Evolutionary conservation across 805 yeast genomes (phyloP), one percentile per base, ranked within the genome.

Genomic region (Yarrowia sp.): DNA sequence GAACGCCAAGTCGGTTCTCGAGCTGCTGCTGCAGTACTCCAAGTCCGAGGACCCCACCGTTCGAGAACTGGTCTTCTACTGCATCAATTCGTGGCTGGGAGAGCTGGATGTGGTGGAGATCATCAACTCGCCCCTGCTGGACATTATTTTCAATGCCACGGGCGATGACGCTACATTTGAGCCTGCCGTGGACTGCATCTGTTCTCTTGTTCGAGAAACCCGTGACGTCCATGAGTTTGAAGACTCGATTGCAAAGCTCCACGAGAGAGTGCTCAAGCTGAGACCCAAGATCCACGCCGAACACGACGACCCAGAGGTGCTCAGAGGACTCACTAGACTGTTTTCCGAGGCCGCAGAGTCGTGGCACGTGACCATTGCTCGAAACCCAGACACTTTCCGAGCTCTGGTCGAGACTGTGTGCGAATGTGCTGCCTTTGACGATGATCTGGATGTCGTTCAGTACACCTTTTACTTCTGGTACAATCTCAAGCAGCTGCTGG

Each of bases 401-500:
- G 89, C 90, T 1, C 79, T 95, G 73, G 93, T 93, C 19, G 87
- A 86, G 68, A 86, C 91, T 7, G 77, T 94, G 24, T 81, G 92
- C 52, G 86, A 87, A 70, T 85, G 93, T 70, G 83, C 96, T 30
- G 82, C 87, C 46, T 86, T 86, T 71, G 91, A 89, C 61, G 88
- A 88, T 60, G 98, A 94, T 77, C 83, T 94, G 74, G 98, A 94
- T 73, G 86, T 92, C 67, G 94, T 92, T 24, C 88, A 90, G 76
- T 92, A 90, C 76, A 90, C 98, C 0, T 95, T 95, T 78, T 87
- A 91, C 72, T 95, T 95, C 77, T 93, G 99, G 97, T 92, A 88
- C 75, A 82, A 85, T 71, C 80, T 95, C 71, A 90, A 91, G 76
- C 93, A 88, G 73, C 81, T 90, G 77, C 77, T 94, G 33, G 83